phyloP scores from a whole-genome alignment of 2,329 filamentous ascomycete genomes.

The Xylogone sp. region DNA sequence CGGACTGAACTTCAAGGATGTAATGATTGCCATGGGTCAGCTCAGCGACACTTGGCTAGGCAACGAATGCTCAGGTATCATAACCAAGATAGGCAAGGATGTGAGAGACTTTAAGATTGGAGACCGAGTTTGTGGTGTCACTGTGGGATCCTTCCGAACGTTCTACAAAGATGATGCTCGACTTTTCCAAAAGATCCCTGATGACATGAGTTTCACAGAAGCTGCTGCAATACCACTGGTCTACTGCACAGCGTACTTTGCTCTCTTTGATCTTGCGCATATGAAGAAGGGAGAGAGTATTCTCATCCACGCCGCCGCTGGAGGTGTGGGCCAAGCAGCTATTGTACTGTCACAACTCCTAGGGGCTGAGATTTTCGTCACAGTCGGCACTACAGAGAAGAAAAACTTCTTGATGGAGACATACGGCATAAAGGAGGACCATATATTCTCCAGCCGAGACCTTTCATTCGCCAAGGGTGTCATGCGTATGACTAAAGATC shows the following conservation, averaged over 20 bases:
- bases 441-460: conserved; percentile 6
- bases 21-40: conserved; percentile 14
- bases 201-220: conserved; percentile 8
- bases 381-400: conserved; percentile 12
- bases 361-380: conserved; percentile 24
- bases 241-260: conserved; percentile 12
- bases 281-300: conserved; percentile 19
- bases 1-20: conserved; percentile 16
- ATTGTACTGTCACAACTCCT: conserved; percentile 23
- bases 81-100: conserved; percentile 16
- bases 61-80: conserved; percentile 25
- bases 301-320: conserved; percentile 28
- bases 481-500: conserved; percentile 11
- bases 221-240: conserved; percentile 11
- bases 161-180: no score
- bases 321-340: conserved; percentile 28
- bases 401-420: conserved; percentile 10
- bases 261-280: conserved; percentile 11
- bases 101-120: conserved; percentile 19
- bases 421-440: conserved; percentile 5
- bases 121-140: conserved; percentile 22
- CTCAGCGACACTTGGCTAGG: conserved; percentile 11
- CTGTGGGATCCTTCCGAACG: conserved; percentile 19
- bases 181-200: conserved; percentile 8
- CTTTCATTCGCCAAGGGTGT: conserved; percentile 18